Base-by-base conservation (phyloP, 768 basidiomycete genomes). In the Mycena rebaudengoi region DNA sequence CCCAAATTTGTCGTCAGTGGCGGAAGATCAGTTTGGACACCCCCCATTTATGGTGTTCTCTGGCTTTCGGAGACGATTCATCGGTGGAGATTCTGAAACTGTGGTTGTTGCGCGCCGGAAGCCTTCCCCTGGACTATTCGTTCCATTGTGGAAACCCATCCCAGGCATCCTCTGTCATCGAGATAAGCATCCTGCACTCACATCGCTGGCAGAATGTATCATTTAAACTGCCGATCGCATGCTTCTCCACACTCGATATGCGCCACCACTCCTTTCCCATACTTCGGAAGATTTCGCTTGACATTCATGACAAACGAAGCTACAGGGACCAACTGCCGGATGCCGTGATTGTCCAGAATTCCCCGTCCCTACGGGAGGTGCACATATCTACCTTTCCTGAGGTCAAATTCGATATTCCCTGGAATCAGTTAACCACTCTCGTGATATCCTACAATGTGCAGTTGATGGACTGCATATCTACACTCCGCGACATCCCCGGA, bases 1-100 rank as follows among this genome's bases (percentile, higher is more conserved):
- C 45, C 21, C 61, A 62, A 20, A 45, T 62, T n/a, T 62, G 61
- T 20, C 61, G 30, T 12, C 61, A 40, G 21, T 62, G 61, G 61
- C 61, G 61, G 7, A 18, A 62, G 10, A 62, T 62, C 14, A 46
- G 45, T 12, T 3, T 62, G 8, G 8, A 23, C n/a, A 56, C 45
- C 0, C 62, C 54, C 5, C 7, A 5, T 21, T 20, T 62, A 7
- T 62, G 60, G 52, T 44, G 20, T n/a, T 46, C 44, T 30, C 37
- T 55, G 13, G 4, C n/a, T 13, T 62, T 62, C 44, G 26, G 20
- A 26, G 11, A 14, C 37, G n/a, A 23, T 4, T 5, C 16, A 4
- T 35, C 61, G 0, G 26, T 46, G 7, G 46, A 62, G 29, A 20
- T 55, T 23, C 30, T 62, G 1, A 25, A 41, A 2, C 16, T 62